Conservation (phyloP, 768 basidiomycete genomes). For the Macrolepiota albuminosa region DNA sequence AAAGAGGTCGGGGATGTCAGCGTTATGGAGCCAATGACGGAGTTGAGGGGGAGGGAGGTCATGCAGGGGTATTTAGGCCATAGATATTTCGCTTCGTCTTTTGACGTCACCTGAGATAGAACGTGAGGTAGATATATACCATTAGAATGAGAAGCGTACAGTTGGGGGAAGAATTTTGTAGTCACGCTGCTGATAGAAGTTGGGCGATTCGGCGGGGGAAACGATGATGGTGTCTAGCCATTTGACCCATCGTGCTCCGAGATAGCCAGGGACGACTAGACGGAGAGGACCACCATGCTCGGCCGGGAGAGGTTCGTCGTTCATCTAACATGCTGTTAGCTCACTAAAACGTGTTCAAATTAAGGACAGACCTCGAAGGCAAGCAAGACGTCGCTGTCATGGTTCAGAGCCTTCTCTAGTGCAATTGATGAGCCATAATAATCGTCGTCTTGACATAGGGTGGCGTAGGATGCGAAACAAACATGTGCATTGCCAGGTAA, state of each 20-base stretch:
- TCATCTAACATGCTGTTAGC: slow-evolving; percentile 45
- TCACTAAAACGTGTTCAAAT: background rate
- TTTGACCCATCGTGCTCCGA: slow-evolving; percentile 73
- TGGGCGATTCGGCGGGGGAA: slow-evolving; percentile 51
- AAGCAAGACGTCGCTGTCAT: slow-evolving; percentile 49
- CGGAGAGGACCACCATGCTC: slow-evolving; percentile 66
- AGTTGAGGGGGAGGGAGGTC: slow-evolving; percentile 57
- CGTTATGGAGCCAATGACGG: slow-evolving; percentile 45
- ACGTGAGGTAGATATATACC: slow-evolving; percentile 5
- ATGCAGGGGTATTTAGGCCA: slow-evolving; percentile 59
- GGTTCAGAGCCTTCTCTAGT: slow-evolving; percentile 41
- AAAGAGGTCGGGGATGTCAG: slow-evolving; percentile 28
- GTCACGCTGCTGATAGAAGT: slow-evolving; percentile 70
- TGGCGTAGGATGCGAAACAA: slow-evolving; percentile 57
- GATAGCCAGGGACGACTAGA: slow-evolving; percentile 61
- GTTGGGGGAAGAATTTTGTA: slow-evolving; percentile 60
- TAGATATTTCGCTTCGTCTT: slow-evolving; percentile 35
- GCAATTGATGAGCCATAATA: slow-evolving; percentile 65
- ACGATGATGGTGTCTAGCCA: slow-evolving; percentile 63
- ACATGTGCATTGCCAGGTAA: slow-evolving; percentile 37
- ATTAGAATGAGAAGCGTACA: slow-evolving; percentile 23
- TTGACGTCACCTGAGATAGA: slow-evolving; percentile 35
- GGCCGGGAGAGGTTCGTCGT: slow-evolving; percentile 49
- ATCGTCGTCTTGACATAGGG: slow-evolving; percentile 54
- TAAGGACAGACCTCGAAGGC: slow-evolving; percentile 48